These are phyloP conservation scores for Elaeis oleifera DNA, from an alignment of 202 grass and related monocot species.

Conservation along the genomic window DNA sequence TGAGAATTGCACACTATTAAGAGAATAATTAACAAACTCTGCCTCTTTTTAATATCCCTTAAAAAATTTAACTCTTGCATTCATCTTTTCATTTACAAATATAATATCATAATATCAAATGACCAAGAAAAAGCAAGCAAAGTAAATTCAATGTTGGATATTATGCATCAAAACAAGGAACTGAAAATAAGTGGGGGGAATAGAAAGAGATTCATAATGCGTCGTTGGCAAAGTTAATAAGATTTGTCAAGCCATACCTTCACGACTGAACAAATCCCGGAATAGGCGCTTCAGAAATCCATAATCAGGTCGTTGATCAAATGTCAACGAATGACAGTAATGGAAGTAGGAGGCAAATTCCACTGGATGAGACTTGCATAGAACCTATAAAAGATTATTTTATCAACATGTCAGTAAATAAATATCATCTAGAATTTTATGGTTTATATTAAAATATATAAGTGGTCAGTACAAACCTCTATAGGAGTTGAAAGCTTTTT, in stretches of 20 bases:
- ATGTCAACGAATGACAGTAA: constrained; percentile 60
- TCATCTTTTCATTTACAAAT: too few species aligned
- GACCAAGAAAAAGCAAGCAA: too few species aligned
- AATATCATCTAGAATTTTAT: too few species aligned
- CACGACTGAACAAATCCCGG: constrained; percentile 46
- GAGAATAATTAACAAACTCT: too few species aligned
- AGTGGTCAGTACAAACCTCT: constrained; percentile 44
- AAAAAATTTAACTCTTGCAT: too few species aligned
- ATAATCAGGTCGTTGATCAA: constrained; percentile 68
- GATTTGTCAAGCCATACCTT: not conserved
- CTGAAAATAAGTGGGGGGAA: constrained; percentile 16
- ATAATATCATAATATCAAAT: too few species aligned
- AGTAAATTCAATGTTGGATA: not conserved
- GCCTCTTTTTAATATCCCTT: too few species aligned
- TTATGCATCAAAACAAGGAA: not conserved
- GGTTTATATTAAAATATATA: constrained; percentile 3
- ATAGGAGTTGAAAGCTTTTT: constrained; percentile 88
- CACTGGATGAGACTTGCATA: constrained; percentile 58
- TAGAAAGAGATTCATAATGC: not conserved
- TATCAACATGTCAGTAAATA: not conserved
- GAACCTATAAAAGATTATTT: constrained; percentile 32
- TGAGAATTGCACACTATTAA: too few species aligned
- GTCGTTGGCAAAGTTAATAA: constrained; percentile 6
- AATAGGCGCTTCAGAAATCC: constrained; percentile 42
- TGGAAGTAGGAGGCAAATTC: constrained; percentile 65